Evolutionary conservation across 2,329 filamentous ascomycete species (phyloP).

Genomic region (Diaporthe longicolla): DNA sequence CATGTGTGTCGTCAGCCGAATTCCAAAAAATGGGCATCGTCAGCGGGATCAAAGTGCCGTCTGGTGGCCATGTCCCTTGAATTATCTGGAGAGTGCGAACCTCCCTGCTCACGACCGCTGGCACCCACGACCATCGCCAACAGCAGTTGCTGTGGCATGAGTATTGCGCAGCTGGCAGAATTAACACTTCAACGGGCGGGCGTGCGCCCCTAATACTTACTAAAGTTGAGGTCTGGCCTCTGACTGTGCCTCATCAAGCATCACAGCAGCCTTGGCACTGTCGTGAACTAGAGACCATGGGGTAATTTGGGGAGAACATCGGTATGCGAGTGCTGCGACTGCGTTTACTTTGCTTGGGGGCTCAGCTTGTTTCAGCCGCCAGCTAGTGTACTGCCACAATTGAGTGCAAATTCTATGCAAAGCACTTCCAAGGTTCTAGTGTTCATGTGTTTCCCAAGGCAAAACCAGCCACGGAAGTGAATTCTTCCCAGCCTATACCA

Average conservation of each 20-base stretch:
- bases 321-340: background rate
- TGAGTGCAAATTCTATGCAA: background rate
- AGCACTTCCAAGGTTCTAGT: background rate
- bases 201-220: background rate
- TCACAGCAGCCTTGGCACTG: background rate
- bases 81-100: too few relatives aligned
- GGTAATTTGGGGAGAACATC: background rate
- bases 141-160: background rate
- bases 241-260: background rate
- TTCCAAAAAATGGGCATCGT: too few relatives aligned
- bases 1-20: too few relatives aligned
- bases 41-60: too few relatives aligned
- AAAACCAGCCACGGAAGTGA: background rate
- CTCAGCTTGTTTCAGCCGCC: conserved; percentile 12
- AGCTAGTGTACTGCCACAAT: background rate
- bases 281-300: background rate
- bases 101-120: too few relatives aligned
- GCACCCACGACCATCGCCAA: background rate
- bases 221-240: background rate
- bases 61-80: too few relatives aligned
- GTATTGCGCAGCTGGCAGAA: background rate
- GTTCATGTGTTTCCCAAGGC: background rate
- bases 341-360: background rate
- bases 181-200: background rate
- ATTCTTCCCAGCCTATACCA: background rate